Conservation (phyloP, 805 yeast species). For the Wickerhamomyces tratensis region DNA sequence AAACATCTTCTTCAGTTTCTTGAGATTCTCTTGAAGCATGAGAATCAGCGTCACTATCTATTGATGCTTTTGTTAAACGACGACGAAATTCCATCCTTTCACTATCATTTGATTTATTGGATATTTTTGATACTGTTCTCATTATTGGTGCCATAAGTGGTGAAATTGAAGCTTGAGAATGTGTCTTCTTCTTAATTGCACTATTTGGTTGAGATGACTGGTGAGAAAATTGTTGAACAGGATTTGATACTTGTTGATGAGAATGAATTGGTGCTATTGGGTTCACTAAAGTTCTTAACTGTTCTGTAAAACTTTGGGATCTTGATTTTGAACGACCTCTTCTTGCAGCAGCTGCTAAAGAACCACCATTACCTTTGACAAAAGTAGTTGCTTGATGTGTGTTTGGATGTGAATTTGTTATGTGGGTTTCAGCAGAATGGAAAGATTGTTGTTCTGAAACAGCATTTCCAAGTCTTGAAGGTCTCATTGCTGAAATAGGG, state of each 20-base stretch:
- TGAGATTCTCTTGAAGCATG: slow-evolving; percentile 72
- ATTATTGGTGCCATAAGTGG: slow-evolving; percentile 15
- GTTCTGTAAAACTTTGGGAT: slow-evolving; percentile 34
- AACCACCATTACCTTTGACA: slow-evolving; percentile 7
- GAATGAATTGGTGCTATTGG: slow-evolving; percentile 21
- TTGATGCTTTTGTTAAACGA: slow-evolving; percentile 21
- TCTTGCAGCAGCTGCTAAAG: slow-evolving; percentile 14
- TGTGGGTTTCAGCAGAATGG: neutral
- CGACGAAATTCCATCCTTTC: slow-evolving; percentile 12
- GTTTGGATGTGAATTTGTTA: neutral
- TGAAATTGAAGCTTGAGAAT: slow-evolving; percentile 10
- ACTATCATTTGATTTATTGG: slow-evolving; percentile 6
- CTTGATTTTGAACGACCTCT: slow-evolving; percentile 21
- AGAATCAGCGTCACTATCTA: slow-evolving; percentile 60
- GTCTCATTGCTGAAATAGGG: slow-evolving; percentile 1
- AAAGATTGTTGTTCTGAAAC: neutral
- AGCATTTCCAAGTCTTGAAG: slow-evolving; percentile 5
- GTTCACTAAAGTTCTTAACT: slow-evolving; percentile 25
- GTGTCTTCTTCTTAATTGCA: slow-evolving; percentile 15
- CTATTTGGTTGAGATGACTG: slow-evolving; percentile 2
- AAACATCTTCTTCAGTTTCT: slow-evolving; percentile 95
- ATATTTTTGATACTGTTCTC: slow-evolving; percentile 12
- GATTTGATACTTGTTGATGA: slow-evolving; percentile 14
- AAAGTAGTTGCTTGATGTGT: neutral
- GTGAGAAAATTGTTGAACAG: slow-evolving; percentile 10